Percentiles rank a stretch among this genome's conserved stretches.
Conservation (phyloP, 2,329 filamentous ascomycete genomes). For the Metarhizium brunneum region DNA sequence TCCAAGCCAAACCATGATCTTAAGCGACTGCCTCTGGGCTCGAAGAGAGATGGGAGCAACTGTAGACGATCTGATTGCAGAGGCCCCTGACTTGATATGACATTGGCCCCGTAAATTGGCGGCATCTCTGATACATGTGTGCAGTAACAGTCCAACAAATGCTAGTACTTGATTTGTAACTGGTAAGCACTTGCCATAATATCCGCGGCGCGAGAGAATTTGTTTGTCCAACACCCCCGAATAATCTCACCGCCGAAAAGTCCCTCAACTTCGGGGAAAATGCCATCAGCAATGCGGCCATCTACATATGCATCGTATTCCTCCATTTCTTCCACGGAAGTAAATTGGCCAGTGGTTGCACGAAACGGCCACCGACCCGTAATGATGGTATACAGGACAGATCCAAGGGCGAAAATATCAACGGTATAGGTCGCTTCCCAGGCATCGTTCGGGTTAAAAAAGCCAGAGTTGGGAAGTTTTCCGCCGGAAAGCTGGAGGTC, state of each 20-base stretch:
- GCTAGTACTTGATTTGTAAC: neutral
- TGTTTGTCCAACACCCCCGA: constrained; percentile 5
- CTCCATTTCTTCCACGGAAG: constrained; percentile 5
- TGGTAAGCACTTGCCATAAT: neutral
- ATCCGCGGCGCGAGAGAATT: constrained; percentile 1
- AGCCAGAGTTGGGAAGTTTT: constrained; percentile 9
- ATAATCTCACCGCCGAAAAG: constrained; percentile 6
- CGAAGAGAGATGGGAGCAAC: neutral
- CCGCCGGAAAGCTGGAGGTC: constrained; percentile 13
- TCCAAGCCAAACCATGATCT: neutral
- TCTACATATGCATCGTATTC: constrained; percentile 9
- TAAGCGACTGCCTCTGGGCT: constrained; percentile 1
- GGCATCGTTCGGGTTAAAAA: constrained; percentile 9
- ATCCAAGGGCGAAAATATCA: constrained; percentile 13
- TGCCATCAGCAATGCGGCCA: constrained; percentile 5
- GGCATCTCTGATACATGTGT: neutral
- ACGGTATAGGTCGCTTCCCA: constrained; percentile 3
- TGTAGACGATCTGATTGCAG: constrained; percentile 2
- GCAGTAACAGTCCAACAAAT: neutral
- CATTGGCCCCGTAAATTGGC: neutral
- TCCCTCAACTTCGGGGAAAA: constrained; percentile 6
- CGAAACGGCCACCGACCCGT: constrained; percentile 11
- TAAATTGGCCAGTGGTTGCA: constrained; percentile 6
- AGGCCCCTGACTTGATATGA: neutral
- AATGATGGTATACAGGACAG: constrained; percentile 11